A percentile compares a stretch with the other conserved stretches of the same genome.
Evolutionary conservation across 345 rosid species (phyloP).

Genomic region (Firmiana major): DNA sequence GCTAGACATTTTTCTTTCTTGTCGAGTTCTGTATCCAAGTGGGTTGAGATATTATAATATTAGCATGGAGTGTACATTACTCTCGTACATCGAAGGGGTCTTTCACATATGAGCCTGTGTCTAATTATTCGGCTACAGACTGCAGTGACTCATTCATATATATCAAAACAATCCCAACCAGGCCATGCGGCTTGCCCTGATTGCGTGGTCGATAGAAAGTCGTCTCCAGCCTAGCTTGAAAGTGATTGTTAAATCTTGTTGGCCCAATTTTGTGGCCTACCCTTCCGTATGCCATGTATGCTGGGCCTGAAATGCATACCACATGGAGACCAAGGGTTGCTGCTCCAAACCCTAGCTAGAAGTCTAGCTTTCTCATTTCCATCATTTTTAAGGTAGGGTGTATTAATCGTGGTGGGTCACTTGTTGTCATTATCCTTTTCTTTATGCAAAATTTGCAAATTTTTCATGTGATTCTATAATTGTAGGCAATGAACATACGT

Average conservation of each 20-base stretch:
- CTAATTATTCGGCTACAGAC: conserved; percentile 23
- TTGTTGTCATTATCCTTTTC: neutral
- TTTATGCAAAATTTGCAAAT: neutral
- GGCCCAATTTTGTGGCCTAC: neutral
- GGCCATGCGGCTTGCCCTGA: conserved; percentile 30
- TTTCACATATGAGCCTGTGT: neutral
- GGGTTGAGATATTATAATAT: conserved; percentile 17
- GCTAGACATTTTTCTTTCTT: conserved; percentile 11
- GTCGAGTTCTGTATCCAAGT: conserved; percentile 14
- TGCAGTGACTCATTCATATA: neutral
- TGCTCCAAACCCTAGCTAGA: neutral
- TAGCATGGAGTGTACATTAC: conserved; percentile 15
- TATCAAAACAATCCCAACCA: conserved; percentile 19
- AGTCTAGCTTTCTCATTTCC: neutral
- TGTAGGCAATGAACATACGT: neutral
- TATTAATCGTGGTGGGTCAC: neutral
- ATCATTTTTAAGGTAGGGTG: neutral
- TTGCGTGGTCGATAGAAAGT: conserved; percentile 16
- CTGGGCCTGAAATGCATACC: conserved; percentile 2
- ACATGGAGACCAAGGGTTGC: neutral
- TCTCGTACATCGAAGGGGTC: conserved; percentile 15
- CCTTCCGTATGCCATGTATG: conserved; percentile 2
- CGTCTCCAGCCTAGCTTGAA: conserved; percentile 35
- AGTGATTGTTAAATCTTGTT: conserved; percentile 20
- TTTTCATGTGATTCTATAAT: neutral